Evolutionary conservation across 1,139 yeast genomes (phyloP).

Genomic region (Ashbya aceris): DNA sequence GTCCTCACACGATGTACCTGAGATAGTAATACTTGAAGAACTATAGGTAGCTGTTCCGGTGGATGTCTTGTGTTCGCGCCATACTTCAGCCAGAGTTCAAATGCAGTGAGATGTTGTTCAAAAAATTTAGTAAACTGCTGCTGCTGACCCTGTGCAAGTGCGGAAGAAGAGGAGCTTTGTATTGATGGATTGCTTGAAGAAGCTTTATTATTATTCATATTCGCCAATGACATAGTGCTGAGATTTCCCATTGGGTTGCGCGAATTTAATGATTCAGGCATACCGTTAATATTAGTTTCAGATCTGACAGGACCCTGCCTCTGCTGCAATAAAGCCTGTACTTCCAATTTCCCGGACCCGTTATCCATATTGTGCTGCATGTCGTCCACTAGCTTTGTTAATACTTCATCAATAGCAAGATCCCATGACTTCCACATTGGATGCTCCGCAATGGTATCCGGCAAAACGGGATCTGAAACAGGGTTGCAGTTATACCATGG

Average conservation of each 20-base stretch:
- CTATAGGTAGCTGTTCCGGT: slow-evolving; percentile 93
- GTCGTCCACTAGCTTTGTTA: slow-evolving; percentile 51
- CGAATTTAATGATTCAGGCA: slow-evolving; percentile 22
- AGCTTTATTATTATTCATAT: slow-evolving; percentile 6
- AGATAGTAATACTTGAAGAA: slow-evolving; percentile 80
- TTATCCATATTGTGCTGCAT: slow-evolving; percentile 22
- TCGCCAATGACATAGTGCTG: slow-evolving; percentile 22
- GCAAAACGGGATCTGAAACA: slow-evolving; percentile 85
- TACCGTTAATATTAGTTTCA: slow-evolving; percentile 14
- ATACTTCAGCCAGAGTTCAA: slow-evolving; percentile 90
- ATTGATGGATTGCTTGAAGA: slow-evolving; percentile 8
- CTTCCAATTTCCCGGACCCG: slow-evolving; percentile 11
- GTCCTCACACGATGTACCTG: slow-evolving; percentile 94
- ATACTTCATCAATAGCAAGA: slow-evolving; percentile 87
- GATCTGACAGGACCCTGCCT: slow-evolving; percentile 16
- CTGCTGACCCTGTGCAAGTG: slow-evolving; percentile 24
- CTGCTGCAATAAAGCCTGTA: slow-evolving; percentile 21
- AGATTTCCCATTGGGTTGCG: slow-evolving; percentile 29
- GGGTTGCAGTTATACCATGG: slow-evolving; percentile 92
- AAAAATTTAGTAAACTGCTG: slow-evolving; percentile 90
- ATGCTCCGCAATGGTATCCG: slow-evolving; percentile 70
- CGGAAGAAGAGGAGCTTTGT: slow-evolving; percentile 13
- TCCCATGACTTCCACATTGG: slow-evolving; percentile 99
- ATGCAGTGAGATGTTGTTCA: slow-evolving; percentile 92
- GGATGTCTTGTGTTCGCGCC: slow-evolving; percentile 79